Base-by-base conservation (phyloP, 2,329 filamentous ascomycete species). In the Arthroderma sp. region DNA sequence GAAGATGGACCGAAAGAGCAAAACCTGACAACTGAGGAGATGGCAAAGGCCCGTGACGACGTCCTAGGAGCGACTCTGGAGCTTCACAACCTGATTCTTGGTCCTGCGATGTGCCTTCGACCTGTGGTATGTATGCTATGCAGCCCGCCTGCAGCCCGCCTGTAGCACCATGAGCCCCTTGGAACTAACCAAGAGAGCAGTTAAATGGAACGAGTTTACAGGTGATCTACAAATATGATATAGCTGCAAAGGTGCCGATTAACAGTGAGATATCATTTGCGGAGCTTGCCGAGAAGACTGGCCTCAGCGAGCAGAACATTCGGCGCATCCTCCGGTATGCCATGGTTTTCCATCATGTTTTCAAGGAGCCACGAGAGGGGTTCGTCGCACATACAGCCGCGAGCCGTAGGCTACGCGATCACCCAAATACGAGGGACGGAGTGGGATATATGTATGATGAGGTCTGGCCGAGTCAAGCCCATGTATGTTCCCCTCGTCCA, bases 191-290 rank as follows among this genome's bases (percentile, higher is more conserved):
- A 22, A 22, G 15, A 22, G 15, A 22, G 15, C 15, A 22, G 15
- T 22, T 22, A 22, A 22, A 22, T 22, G 15, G 15, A 22, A 22
- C 15, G 15, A 70, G 71, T 50, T 57, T 71, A 9, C 57, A 10
- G 74, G 74, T 53, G 59, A 70, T 49, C 74, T 74, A 52, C 58
- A 74, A 51, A 73, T 75, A 51, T 74, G 70, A 68, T 59, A 62
- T 7, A 29, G 38, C 38, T 7, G 29, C 9, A 28, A 65, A 68
- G 4, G 70, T 76, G 5, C 71, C 72, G 2, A 42, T 74, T 1
- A 58, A 67, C 27, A 69, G 68, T 10, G 59, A 63, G 3, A 68
- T 70, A 5, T 66, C 68, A 3, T 66, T 66, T 45, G 48, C 54
- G 3, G 63, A 67, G 7, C 65, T 71, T 11, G 59, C 67, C 10